Percentiles rank a stretch among this genome's conserved stretches.
Conservation (phyloP, 2,329 filamentous ascomycete species). For the Tolypocladium cylindrosporum region DNA sequence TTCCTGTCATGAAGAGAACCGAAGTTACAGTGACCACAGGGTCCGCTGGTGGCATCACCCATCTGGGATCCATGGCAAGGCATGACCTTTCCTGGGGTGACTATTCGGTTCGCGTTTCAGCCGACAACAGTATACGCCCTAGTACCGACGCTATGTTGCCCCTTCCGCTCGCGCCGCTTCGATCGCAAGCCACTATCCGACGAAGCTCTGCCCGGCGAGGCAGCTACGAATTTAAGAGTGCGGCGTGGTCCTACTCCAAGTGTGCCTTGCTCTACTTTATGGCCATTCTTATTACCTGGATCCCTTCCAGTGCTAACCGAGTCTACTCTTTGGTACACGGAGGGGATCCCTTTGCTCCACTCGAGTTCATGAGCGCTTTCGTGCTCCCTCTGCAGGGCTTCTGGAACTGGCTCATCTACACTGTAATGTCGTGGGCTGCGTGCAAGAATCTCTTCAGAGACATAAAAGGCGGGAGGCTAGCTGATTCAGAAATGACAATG, state of each 20-base stretch:
- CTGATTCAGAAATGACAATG: neutral
- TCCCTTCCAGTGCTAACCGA: conserved; percentile 62
- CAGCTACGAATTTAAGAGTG: conserved; percentile 40
- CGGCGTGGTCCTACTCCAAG: conserved; percentile 54
- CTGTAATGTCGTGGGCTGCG: conserved; percentile 51
- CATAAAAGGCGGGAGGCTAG: neutral
- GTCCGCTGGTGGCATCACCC: neutral
- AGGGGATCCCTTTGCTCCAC: conserved; percentile 5
- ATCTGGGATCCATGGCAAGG: neutral
- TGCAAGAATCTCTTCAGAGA: conserved; percentile 25
- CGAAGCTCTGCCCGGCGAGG: conserved; percentile 6
- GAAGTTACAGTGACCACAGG: neutral
- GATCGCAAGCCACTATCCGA: neutral
- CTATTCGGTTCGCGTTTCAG: neutral
- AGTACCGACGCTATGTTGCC: neutral
- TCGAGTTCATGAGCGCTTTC: conserved; percentile 57
- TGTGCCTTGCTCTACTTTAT: conserved; percentile 57
- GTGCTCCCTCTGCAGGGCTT: conserved; percentile 69
- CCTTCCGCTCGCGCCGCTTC: neutral
- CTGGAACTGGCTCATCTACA: conserved; percentile 68
- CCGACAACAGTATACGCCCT: neutral
- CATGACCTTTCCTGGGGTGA: neutral
- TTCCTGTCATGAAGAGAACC: neutral
- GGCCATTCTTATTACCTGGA: conserved; percentile 57
- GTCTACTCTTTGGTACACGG: conserved; percentile 52